Conservation (phyloP, 768 basidiomycete genomes). For the Mycena rebaudengoi region DNA sequence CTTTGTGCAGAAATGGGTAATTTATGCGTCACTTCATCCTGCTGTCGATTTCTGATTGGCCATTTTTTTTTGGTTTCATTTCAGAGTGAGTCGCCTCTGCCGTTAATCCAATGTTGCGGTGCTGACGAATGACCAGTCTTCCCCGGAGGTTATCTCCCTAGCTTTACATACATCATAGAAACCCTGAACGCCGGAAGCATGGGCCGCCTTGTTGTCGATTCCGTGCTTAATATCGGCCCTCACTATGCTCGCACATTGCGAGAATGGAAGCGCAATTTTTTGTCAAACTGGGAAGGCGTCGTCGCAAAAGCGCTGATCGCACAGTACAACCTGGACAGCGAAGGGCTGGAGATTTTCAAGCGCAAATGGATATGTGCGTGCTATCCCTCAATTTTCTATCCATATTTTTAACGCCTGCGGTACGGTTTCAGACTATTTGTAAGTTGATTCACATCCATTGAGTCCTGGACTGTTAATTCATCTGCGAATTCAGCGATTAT, state of each 20-base stretch:
- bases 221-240: constrained; percentile 63
- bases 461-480: background rate
- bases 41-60: background rate
- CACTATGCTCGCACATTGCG: constrained; percentile 68
- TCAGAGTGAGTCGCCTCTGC: constrained; percentile 7
- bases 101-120: background rate
- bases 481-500: constrained; percentile 15
- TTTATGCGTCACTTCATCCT: background rate
- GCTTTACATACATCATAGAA: constrained; percentile 51
- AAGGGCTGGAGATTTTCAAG: constrained; percentile 18
- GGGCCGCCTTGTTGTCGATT: constrained; percentile 58
- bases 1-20: constrained; percentile 65
- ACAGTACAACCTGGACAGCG: constrained; percentile 42
- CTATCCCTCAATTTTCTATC: background rate
- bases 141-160: constrained; percentile 65
- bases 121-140: constrained; percentile 47
- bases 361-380: constrained; percentile 28
- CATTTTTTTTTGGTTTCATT: background rate
- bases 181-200: constrained; percentile 50
- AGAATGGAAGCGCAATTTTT: constrained; percentile 61
- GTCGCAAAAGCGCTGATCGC: constrained; percentile 53
- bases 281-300: constrained; percentile 49
- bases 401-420: background rate
- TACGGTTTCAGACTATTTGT: constrained; percentile 22
- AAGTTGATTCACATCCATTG: background rate